Conservation (phyloP, 75 land plant genomes). For the Pinus tabuliformis region DNA sequence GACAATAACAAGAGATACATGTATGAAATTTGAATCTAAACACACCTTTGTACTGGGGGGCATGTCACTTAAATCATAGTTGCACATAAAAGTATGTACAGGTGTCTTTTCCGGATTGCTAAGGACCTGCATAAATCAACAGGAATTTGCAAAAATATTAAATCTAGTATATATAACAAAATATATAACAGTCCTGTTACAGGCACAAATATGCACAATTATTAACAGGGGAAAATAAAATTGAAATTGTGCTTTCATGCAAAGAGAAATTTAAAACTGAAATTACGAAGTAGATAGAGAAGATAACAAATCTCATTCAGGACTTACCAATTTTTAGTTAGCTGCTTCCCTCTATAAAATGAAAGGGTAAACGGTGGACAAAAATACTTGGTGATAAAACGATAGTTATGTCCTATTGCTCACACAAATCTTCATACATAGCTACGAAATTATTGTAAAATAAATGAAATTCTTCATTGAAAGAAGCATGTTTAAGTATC, state of each 20-base stretch:
- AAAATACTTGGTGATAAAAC: neutral
- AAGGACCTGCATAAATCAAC: conserved; percentile 60
- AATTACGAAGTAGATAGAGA: neutral
- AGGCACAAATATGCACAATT: neutral
- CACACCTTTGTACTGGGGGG: conserved; percentile 97
- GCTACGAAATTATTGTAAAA: neutral
- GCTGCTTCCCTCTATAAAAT: neutral
- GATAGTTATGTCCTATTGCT: neutral
- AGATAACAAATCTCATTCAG: neutral
- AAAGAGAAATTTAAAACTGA: neutral
- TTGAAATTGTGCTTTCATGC: neutral
- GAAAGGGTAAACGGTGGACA: neutral
- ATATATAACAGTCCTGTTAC: neutral
- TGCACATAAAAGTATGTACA: conserved; percentile 91
- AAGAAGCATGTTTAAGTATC: neutral
- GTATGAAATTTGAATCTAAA: neutral
- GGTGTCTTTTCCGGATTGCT: conserved; percentile 99
- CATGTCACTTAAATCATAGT: conserved; percentile 95
- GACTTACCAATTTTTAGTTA: neutral
- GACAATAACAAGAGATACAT: neutral
- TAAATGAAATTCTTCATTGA: neutral
- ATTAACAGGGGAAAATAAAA: neutral
- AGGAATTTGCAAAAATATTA: neutral
- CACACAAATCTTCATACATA: neutral
- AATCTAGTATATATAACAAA: neutral